Evolutionary conservation across 192 early-diverging fungal species (phyloP).

Genomic region (Oehlia diaphana): DNA sequence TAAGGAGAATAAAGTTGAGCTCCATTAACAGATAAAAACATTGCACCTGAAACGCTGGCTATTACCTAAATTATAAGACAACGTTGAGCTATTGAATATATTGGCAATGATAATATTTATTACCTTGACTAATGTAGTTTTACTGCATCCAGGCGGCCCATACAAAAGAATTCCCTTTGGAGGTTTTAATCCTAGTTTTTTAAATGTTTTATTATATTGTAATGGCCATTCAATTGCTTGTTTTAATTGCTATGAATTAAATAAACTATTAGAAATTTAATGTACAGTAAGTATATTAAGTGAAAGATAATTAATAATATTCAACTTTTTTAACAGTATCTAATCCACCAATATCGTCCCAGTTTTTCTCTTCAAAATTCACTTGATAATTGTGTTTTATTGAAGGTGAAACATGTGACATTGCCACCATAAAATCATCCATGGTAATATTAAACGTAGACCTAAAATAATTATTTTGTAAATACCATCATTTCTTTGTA

Average conservation of each 20-base stretch:
- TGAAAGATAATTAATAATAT: background rate
- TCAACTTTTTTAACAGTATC: conserved; percentile 70
- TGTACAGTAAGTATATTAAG: background rate
- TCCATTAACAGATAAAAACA: conserved; percentile 78
- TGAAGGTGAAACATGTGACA: conserved; percentile 67
- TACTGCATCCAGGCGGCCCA: conserved; percentile 97
- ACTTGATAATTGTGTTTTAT: conserved; percentile 67
- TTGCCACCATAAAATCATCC: conserved; percentile 64
- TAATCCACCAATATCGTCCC: conserved; percentile 90
- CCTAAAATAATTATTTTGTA: conserved; percentile 7
- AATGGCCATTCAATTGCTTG: conserved; percentile 93
- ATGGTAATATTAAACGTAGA: conserved; percentile 40
- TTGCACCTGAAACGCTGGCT: conserved; percentile 75
- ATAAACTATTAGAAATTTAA: conserved; percentile 4
- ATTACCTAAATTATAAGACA: conserved; percentile 51
- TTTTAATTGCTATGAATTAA: conserved; percentile 51
- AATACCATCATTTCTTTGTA: background rate
- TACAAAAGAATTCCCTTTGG: conserved; percentile 91
- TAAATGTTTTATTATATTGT: conserved; percentile 63
- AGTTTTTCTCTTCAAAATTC: conserved; percentile 59
- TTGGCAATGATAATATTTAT: background rate
- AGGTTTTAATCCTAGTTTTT: conserved; percentile 74
- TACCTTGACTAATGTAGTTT: conserved; percentile 89
- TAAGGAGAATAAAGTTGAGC: conserved; percentile 76
- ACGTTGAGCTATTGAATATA: background rate